Evolutionary conservation across 208 protist species (phyloP), one percentile per base, ranked within the genome.

Genomic region (Borovskyia barvae): DNA sequence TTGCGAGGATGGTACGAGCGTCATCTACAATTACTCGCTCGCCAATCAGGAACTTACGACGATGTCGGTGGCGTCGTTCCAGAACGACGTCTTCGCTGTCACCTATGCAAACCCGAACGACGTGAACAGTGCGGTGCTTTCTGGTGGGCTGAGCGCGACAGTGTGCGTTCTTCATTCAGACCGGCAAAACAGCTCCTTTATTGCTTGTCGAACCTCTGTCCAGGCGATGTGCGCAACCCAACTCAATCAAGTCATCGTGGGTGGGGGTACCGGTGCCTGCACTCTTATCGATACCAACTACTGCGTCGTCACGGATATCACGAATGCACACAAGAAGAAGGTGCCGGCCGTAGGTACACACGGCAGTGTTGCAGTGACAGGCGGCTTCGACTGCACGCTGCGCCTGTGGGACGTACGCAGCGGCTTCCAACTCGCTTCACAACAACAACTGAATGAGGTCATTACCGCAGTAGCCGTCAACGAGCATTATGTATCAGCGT

Each of bases 11-110:
- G 82, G 88, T 33, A 92, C 80, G 37, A 90, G 82, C 68, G 80
- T 80, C 32, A 90, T 94, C 51, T 90, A 89, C 75, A 92, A 92
- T 61, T 94, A 94, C 67, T 91, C 82, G 8, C 65, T 94, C n/a
- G 75, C 74, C 17, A 71, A 61, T 15, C 84, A 90, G 48, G 84
- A 92, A 36, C 69, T 94, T 29, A 76, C 66, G 3, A 84, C 88
- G 9, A 87, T 83, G 11, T 94, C 88, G 1, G 85, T 92, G 11
- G 82, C 85, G 1, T 90, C 84, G 19, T 92, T 94, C 66, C 88
- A 94, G 49, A 87, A 77, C 64, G 88, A 94, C 68, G 88, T 92
- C 9, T 94, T 94, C 41, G 85, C 88, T 33, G 88, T 94, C 37
- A 90, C 85, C 8, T 94, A 94, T 59, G 77, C 78, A 1, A 75